Evolutionary conservation across 805 yeast genomes (phyloP), one percentile per base, ranked within the genome.

Genomic region (Metschnikowia vanudenii): DNA sequence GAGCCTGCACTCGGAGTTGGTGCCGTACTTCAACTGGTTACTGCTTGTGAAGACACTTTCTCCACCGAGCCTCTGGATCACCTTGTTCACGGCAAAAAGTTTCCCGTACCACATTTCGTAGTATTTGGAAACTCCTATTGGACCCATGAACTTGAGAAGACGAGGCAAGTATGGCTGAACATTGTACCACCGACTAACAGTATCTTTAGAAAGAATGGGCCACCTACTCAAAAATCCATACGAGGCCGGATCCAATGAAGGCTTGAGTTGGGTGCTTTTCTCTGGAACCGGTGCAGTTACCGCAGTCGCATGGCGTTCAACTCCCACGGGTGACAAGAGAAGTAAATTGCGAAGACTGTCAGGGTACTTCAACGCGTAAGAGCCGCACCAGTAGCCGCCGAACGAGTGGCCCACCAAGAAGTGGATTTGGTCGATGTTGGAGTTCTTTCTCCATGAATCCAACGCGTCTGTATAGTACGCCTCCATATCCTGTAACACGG

Each of bases 241-340:
- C 8, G 71, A 65, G 0, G 68, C 63, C 1, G 81, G 80, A 51
- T 71, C 73, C 13, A 74, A 53, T 2, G 73, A 58, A 8, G 81
- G 75, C n/a, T 16, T 11, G 17, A 41, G 19, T 10, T 14, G 11
- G 39, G 18, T 26, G 12, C 18, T 4, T 2, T 28, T 29, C 13
- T 52, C 40, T 20, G 47, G 47, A 9, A 42, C 43, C 3, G 53
- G 51, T 47, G 75, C 74, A 1, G 74, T 75, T 2, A 85, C 64
- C 0, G 91, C 82, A 58, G 74, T 80, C 0, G 85, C 76, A 39
- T 79, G 80, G 37, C 88, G 70, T 55, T 88, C 95, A 16, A 87
- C 81, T 0, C 96, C 96, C 0, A 85, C 86, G 0, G 96, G 96
- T 11, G 89, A 82, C 3, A 84, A 76, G 19, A 87, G 67, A 2